Conservation (phyloP, 208 protist species). For the Tritrichomonas foetus region DNA sequence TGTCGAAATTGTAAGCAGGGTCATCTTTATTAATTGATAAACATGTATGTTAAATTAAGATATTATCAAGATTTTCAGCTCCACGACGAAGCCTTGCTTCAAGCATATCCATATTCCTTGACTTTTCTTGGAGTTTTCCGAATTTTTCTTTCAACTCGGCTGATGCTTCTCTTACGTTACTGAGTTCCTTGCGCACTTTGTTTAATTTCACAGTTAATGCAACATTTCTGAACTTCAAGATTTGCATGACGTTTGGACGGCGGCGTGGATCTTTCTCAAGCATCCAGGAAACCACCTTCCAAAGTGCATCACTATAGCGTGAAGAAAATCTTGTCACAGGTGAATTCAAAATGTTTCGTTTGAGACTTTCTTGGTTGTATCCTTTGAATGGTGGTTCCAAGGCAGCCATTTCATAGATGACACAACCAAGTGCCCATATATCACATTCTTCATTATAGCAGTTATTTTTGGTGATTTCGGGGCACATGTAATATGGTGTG, state of each 20-base stretch:
- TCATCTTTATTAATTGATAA: no score
- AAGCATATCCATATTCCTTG: no score
- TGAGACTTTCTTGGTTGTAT: neutral
- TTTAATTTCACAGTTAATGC: neutral
- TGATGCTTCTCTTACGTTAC: neutral
- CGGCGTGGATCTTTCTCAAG: neutral
- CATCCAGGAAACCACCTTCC: neutral
- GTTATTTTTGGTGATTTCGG: constrained; percentile 44
- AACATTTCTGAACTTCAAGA: neutral
- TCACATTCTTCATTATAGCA: constrained; percentile 56
- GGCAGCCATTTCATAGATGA: constrained; percentile 57
- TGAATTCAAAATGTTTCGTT: neutral
- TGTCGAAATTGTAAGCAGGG: no score
- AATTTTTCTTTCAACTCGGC: no score
- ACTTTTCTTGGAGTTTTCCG: no score
- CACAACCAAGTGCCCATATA: constrained; percentile 61
- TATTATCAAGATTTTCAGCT: no score
- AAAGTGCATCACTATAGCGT: neutral
- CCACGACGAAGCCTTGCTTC: no score
- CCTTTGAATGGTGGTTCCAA: constrained; percentile 54
- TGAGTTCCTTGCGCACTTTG: neutral
- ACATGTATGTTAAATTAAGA: no score
- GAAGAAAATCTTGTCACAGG: neutral
- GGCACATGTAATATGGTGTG: constrained; percentile 63
- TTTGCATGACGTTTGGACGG: neutral